Base-by-base conservation (phyloP, 164 flowering plant genomes). In the Vitis labrusca region DNA sequence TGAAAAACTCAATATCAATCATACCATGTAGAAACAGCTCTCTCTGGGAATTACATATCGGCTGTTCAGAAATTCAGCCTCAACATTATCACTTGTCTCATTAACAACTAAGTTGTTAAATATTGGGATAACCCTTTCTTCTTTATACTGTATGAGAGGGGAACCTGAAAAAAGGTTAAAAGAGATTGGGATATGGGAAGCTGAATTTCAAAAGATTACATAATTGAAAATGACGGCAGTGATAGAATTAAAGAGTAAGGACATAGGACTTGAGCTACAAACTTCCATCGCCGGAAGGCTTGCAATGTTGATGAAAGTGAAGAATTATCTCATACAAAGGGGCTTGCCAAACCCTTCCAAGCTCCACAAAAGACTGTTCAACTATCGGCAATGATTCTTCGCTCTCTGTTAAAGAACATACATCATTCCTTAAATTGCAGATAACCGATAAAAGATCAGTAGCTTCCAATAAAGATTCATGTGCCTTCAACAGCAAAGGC, bases 1-100 rank as follows among this genome's bases (percentile, higher is more conserved):
- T 64, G 19, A 58, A 67, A 60, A 67, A 61, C 7, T 19, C 9
- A 51, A 72, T 27, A 32, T 3, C 44, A 37, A 37, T 37, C 71
- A 29, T 86, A 93, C 99, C 98, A 95, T 95, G 81, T 84, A 86
- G 80, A 95, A 93, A 82, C 85, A 80, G 72, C 95, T 91, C 61
- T 85, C 70, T 71, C 76, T 77, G 8, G 99, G 99, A 30, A 95
- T 48, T 66, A 95, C 74, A 72, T 86, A 95, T 32, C 63, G 69
- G 17, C 70, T 73, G 65, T 76, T 65, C 23, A 85, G 74, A 78
- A 93, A 77, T 65, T 84, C 88, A 70, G 97, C 99, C 81, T 85
- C 93, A 65, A 82, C 77, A 23, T 93, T 98, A 65, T 78, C 77
- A 50, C 51, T 32, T 27, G 82, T 83, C 54, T 84, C 85, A 71